These are phyloP conservation scores for Fusarium nisikadoi DNA, from an alignment of 2,329 filamentous ascomycete species.

Conservation along the genomic window DNA sequence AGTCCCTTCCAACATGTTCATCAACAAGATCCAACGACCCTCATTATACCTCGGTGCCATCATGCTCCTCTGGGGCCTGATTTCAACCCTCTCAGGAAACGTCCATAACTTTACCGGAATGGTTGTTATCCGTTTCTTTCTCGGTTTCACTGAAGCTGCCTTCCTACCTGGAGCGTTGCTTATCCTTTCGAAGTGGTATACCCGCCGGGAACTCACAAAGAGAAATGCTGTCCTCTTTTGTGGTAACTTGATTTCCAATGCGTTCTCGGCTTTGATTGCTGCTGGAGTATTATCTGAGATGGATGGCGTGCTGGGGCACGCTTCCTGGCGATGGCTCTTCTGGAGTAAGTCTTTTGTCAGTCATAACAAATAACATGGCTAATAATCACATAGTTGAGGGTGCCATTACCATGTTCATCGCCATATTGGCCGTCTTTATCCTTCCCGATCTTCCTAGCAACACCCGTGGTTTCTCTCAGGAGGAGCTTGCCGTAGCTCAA, in stretches of 20 bases:
- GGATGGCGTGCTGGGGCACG: constrained; percentile 63
- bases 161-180: constrained; percentile 72
- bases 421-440: constrained; percentile 59
- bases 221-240: constrained; percentile 69
- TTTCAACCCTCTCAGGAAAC: constrained; percentile 66
- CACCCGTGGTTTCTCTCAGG: constrained; percentile 66
- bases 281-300: constrained; percentile 68
- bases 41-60: constrained; percentile 62
- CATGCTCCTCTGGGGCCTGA: constrained; percentile 70
- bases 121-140: constrained; percentile 66
- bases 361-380: fast-evolving
- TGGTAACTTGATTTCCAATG: constrained; percentile 68
- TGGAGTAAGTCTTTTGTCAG: constrained; percentile 47
- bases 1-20: constrained; percentile 67
- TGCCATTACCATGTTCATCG: constrained; percentile 60
- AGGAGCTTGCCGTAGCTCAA: constrained; percentile 66
- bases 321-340: constrained; percentile 71
- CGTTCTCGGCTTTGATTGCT: constrained; percentile 68
- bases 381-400: constrained; percentile 56
- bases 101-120: constrained; percentile 64
- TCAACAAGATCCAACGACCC: constrained; percentile 64
- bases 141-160: constrained; percentile 72
- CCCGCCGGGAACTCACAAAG: constrained; percentile 64
- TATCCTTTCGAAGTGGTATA: constrained; percentile 75
- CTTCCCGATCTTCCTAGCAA: constrained; percentile 67